Evolutionary conservation across 306 rosid species (phyloP).

Genomic region (Medicago arabica): DNA sequence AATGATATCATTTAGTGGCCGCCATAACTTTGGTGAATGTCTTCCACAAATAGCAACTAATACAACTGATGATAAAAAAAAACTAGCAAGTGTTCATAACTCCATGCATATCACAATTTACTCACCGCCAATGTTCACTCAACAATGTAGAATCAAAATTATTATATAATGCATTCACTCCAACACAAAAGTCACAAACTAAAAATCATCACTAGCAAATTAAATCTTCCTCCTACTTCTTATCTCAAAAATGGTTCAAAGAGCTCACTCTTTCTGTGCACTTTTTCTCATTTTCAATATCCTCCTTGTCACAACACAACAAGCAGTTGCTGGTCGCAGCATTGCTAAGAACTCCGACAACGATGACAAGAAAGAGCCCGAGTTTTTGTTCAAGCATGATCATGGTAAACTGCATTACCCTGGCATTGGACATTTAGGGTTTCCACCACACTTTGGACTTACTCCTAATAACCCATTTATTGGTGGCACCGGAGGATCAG

Average conservation of each 20-base stretch:
- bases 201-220: constrained; percentile 7
- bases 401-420: constrained; percentile 55
- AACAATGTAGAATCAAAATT: constrained; percentile 15
- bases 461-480: constrained; percentile 42
- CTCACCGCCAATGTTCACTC: constrained; percentile 67
- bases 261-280: constrained; percentile 36
- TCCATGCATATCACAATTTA: constrained; percentile 41
- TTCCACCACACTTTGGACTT: constrained; percentile 46
- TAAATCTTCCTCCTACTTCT: constrained; percentile 35
- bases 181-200: constrained; percentile 55
- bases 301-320: constrained; percentile 46
- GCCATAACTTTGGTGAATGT: constrained; percentile 40
- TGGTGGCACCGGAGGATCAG: constrained; percentile 30
- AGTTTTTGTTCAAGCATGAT: constrained; percentile 49
- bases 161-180: constrained; percentile 49
- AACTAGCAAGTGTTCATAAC: constrained; percentile 26
- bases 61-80: constrained; percentile 9
- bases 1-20: constrained; percentile 44
- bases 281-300: constrained; percentile 37
- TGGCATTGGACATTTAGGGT: constrained; percentile 56
- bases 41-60: constrained; percentile 45
- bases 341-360: constrained; percentile 15
- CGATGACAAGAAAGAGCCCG: constrained; percentile 63
- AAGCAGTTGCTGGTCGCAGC: constrained; percentile 51
- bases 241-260: constrained; percentile 42